These are phyloP conservation scores for Annulohypoxylon bovei DNA, from an alignment of 495 filamentous ascomycete species.

Conservation along the genomic window DNA sequence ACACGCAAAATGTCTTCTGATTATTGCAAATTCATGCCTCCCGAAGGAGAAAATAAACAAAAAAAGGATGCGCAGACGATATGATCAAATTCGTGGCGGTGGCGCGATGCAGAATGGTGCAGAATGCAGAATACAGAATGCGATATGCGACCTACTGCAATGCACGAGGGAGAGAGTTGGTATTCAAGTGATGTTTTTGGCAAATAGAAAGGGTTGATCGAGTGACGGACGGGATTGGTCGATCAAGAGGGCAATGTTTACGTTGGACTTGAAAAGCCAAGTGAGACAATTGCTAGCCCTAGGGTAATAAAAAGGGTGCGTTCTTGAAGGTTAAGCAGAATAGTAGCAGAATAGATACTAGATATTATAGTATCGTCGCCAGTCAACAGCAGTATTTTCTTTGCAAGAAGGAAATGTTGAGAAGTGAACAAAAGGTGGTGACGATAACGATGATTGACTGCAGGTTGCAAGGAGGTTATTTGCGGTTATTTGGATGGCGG, in stretches of 20 bases:
- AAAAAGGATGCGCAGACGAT: conserved; percentile 11
- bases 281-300: conserved; percentile 13
- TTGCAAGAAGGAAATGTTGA: conserved; percentile 7
- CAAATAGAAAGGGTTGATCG: conserved; percentile 10
- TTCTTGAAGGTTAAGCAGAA: neutral
- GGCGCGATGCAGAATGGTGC: conserved; percentile 10
- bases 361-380: conserved; percentile 12
- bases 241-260: conserved; percentile 28
- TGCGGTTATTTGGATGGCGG: conserved; percentile 38
- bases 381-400: neutral
- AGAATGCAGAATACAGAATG: conserved; percentile 5
- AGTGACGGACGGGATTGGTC: conserved; percentile 12
- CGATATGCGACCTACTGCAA: conserved; percentile 12
- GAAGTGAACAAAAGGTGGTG: conserved; percentile 7
- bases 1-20: conserved; percentile 4
- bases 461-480: conserved; percentile 38
- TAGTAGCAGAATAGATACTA: neutral
- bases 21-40: conserved; percentile 34
- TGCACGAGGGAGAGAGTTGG: conserved; percentile 12
- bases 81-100: conserved; percentile 11
- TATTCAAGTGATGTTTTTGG: conserved; percentile 19
- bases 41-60: conserved; percentile 8
- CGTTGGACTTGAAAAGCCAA: conserved; percentile 10
- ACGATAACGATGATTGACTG: conserved; percentile 4
- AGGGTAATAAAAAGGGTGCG: neutral